These are phyloP conservation scores for Penicillium atrosanguineum DNA, from an alignment of 495 filamentous ascomycete genomes.

Conservation along the genomic window DNA sequence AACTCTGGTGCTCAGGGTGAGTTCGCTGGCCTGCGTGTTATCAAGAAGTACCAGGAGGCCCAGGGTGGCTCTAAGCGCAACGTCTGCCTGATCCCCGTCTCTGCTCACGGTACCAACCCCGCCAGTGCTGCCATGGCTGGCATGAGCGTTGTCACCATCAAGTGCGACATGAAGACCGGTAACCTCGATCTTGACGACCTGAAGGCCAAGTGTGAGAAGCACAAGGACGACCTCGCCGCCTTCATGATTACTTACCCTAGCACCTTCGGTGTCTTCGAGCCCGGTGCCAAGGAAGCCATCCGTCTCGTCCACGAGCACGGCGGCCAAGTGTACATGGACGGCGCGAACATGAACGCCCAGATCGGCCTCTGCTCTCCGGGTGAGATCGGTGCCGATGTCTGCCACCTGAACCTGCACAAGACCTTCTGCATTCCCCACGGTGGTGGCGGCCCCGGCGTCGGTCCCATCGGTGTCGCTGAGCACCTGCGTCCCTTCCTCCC, in stretches of 20 bases:
- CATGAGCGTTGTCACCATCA: constrained; percentile 93
- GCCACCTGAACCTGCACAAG: constrained; percentile 97
- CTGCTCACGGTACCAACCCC: constrained; percentile 96
- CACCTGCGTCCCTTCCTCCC: constrained; percentile 81
- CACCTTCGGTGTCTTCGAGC: constrained; percentile 96
- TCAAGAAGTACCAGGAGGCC: constrained; percentile 80
- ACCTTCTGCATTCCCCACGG: constrained; percentile 99
- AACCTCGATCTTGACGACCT: constrained; percentile 89
- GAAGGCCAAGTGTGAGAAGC: constrained; percentile 81
- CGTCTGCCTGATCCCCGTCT: constrained; percentile 94
- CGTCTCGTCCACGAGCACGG: constrained; percentile 83
- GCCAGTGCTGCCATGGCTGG: constrained; percentile 96
- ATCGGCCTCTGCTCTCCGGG: constrained; percentile 96
- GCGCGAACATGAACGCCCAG: constrained; percentile 98
- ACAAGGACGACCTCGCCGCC: constrained; percentile 81
- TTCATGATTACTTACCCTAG: constrained; percentile 99
- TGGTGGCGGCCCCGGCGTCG: constrained; percentile 92
- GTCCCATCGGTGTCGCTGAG: constrained; percentile 87
- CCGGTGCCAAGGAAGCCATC: constrained; percentile 82
- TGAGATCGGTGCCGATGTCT: constrained; percentile 96
- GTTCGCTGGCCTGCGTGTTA: constrained; percentile 89
- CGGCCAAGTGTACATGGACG: constrained; percentile 98
- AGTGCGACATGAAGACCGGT: constrained; percentile 83
- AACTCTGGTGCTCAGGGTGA: constrained; percentile 98
- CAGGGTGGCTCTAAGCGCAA: constrained; percentile 69